Base-by-base conservation (phyloP, 257 asterid species). In the Mentha longifolia region DNA sequence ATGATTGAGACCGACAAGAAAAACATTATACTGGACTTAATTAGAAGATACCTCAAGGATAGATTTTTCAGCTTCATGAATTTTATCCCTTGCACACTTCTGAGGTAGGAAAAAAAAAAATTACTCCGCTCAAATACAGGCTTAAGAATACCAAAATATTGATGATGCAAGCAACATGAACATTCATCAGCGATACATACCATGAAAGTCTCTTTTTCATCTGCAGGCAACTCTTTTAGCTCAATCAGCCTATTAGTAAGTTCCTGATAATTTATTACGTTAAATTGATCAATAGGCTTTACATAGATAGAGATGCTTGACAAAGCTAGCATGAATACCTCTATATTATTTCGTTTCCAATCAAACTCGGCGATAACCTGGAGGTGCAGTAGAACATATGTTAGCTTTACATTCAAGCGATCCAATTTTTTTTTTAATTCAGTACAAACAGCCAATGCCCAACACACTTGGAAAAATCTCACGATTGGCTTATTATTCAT, bases 341-440 rank as follows among this genome's bases (percentile, higher is more conserved):
- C 92, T 65, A 87, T 77, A 52, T 92, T 96, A 69, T 78, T 75
- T 60, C 91, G 50, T 57, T 91, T 96, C 99, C 99, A 94, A 75
- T 94, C 99, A 76, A 84, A 94, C 82, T 85, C 92, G 37, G 95
- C 0, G 2, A 28, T 3, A 28, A 28, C 31, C 31, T 28, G 96
- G 52, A 78, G 73, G 70, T 61, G 70, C 12, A 72, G 69, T 33
- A 46, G 50, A 60, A 43, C 17, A 17, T 20, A 30, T 9, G 65
- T 81, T 61, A 84, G 70, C 33, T 43, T 31, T 22, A 58, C 46
- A 51, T n/a, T 15, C 37, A 54, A 11, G 20, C 20, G 8, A 14
- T 39, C 57, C 15, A 49, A 22, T 6, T 19, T 41, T 25, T 25
- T 8, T 8, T 7, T 13, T 14, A 54, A 63, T 28, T 3, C 33